Evolutionary conservation across 176 grass and related monocot species (phyloP), one percentile per base, ranked within the genome.

Genomic region (Eremochloa ophiuroides): DNA sequence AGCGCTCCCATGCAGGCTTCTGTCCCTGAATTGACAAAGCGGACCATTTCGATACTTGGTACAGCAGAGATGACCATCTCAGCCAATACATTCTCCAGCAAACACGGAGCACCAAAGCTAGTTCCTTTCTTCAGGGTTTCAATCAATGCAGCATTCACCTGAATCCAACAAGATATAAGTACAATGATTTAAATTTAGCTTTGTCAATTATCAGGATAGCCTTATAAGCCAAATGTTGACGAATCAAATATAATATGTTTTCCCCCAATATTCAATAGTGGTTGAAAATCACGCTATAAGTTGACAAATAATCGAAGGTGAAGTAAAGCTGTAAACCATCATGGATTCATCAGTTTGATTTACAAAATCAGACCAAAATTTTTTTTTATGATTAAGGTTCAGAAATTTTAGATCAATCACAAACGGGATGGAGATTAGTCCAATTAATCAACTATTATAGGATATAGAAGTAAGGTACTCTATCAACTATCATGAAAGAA

Each of bases 1-100:
- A 99, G 93, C 48, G 91, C 96, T 71, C 96, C 96, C 96, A 99
- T 99, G 85, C 96, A 99, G 50, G 93, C 96, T 80, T 99, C 96
- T 63, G 96, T 99, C 18, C 96, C 96, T 30, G 96, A 99, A 64
- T 99, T 99, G 29, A 99, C 96, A 88, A 99, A 99, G 40, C 96
- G 93, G 23, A 99, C 96, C 96, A 99, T 99, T 62, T 99, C 93
- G 4, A 99, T 38, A 83, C 96, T 95, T 69, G 87, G 96, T 42
- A 99, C 91, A 69, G 93, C 93, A 58, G 96, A 87, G 71, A 99
- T 99, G 25, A 99, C 96, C 84, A 94, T 94, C 83, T 99, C 88
- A 51, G 96, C 96, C 87, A 99, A 82, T 22, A 87, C 77, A 84
- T 99, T 99, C 81, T 99, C 96, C 22, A 91, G 79, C 41, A 79